phyloP scores from a whole-genome alignment of 192 early-diverging fungal species.

The Podila minutissima region DNA sequence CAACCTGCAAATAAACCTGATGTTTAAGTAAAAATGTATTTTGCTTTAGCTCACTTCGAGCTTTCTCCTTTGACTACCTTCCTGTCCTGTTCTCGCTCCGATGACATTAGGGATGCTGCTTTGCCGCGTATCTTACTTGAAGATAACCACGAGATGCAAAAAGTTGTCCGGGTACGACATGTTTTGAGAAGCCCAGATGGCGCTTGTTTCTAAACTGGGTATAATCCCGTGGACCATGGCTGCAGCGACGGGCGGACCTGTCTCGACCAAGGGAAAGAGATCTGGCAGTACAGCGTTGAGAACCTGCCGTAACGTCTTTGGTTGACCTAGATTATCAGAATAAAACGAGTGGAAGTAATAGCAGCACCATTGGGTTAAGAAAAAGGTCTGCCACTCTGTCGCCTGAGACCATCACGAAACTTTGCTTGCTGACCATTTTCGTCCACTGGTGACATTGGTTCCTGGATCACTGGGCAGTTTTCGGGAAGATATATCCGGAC shows the following conservation, averaged over 20 bases:
- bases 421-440: constrained; percentile 50
- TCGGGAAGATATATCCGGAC: constrained; percentile 68
- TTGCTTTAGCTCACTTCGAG: no score
- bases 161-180: constrained; percentile 86
- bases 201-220: constrained; percentile 75
- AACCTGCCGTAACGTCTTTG: constrained; percentile 54
- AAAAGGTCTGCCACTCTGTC: not conserved
- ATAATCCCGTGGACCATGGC: constrained; percentile 78
- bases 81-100: not conserved
- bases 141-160: constrained; percentile 74
- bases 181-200: constrained; percentile 80
- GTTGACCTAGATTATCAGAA: constrained; percentile 28
- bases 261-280: constrained; percentile 47
- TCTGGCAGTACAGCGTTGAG: constrained; percentile 60
- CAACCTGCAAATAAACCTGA: not conserved
- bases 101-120: not conserved
- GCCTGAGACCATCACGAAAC: not conserved
- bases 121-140: constrained; percentile 9
- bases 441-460: constrained; percentile 60
- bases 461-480: constrained; percentile 69
- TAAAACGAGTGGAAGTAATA: no score
- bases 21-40: no score
- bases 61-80: no score
- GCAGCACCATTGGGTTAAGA: no score
- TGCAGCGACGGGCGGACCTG: constrained; percentile 50